Conservation (phyloP, 257 asterid species). For the Lantana camara region DNA sequence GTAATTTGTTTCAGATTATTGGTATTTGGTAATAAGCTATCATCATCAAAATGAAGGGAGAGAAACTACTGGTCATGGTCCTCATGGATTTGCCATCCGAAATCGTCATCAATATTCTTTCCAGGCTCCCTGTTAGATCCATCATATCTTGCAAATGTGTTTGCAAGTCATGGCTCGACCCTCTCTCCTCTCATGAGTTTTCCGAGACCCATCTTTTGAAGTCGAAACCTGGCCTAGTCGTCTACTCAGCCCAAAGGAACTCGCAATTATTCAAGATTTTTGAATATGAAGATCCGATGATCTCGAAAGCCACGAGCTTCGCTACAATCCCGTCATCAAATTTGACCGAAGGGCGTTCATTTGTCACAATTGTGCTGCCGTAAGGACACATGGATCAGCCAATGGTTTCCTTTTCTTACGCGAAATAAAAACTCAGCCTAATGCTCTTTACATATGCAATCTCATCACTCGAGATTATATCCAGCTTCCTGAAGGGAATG, state of each 20-base stretch:
- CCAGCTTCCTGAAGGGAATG: constrained; percentile 23
- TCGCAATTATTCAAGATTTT: background rate
- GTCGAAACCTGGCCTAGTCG: constrained; percentile 27
- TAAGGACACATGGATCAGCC: constrained; percentile 26
- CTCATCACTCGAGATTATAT: constrained; percentile 40
- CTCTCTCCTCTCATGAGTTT: constrained; percentile 25
- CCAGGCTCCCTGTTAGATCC: constrained; percentile 33
- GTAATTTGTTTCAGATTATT: too few species aligned
- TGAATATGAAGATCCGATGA: constrained; percentile 27
- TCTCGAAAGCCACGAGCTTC: constrained; percentile 29
- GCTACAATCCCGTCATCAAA: constrained; percentile 17
- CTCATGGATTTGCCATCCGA: constrained; percentile 34
- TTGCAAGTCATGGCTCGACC: constrained; percentile 32
- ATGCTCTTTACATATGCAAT: constrained; percentile 38
- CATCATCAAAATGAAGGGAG: background rate
- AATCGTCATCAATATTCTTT: constrained; percentile 31
- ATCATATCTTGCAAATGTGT: constrained; percentile 25
- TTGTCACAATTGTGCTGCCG: background rate
- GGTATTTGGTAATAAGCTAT: too few species aligned
- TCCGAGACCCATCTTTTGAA: constrained; percentile 24
- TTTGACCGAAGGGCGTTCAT: constrained; percentile 8
- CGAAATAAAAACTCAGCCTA: background rate
- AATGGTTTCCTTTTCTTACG: constrained; percentile 33
- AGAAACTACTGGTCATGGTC: constrained; percentile 4
- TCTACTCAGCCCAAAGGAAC: background rate